Percentiles rank a stretch among this genome's conserved stretches.
These are phyloP conservation scores for Mortierella sp. DNA, from an alignment of 371 early-diverging fungal species.

Conservation along the genomic window DNA sequence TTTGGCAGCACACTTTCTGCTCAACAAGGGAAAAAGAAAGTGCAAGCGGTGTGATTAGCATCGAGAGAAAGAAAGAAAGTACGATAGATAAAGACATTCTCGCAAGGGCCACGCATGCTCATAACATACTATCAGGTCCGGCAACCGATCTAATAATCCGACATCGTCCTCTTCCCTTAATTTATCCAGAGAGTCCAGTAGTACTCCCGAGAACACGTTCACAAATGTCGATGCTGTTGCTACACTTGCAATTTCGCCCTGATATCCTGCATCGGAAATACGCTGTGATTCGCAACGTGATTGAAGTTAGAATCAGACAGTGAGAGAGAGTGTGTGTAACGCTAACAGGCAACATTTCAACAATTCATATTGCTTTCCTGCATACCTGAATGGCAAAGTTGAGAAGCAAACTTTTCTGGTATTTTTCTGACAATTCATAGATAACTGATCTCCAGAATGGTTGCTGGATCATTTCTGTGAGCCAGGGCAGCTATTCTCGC, in stretches of 20 bases:
- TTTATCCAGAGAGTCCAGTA: slow-evolving; percentile 66
- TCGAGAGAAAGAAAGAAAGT: too few species aligned
- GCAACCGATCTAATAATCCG: slow-evolving; percentile 62
- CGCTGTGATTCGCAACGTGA: too few species aligned
- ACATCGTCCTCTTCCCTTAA: slow-evolving; percentile 66
- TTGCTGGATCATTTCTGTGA: slow-evolving; percentile 65
- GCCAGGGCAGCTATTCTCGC: slow-evolving; percentile 59
- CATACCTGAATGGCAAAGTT: slow-evolving; percentile 71
- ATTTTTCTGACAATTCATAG: slow-evolving; percentile 69
- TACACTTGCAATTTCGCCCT: slow-evolving; percentile 69
- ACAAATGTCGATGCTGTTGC: slow-evolving; percentile 73
- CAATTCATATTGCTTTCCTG: background rate
- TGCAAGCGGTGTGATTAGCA: too few species aligned
- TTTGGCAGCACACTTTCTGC: slow-evolving; percentile 72
- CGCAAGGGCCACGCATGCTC: too few species aligned
- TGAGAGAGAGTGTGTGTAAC: too few species aligned
- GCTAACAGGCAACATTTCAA: too few species aligned
- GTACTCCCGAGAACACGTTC: slow-evolving; percentile 70
- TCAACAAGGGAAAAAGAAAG: background rate
- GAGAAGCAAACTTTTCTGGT: slow-evolving; percentile 69
- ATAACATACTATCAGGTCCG: slow-evolving; percentile 59
- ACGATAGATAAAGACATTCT: too few species aligned
- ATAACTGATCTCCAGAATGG: slow-evolving; percentile 71
- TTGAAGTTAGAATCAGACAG: too few species aligned
- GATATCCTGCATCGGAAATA: slow-evolving; percentile 75